These are phyloP conservation scores for Leccinum variicolor DNA, from an alignment of 768 basidiomycete species.

Conservation along the genomic window DNA sequence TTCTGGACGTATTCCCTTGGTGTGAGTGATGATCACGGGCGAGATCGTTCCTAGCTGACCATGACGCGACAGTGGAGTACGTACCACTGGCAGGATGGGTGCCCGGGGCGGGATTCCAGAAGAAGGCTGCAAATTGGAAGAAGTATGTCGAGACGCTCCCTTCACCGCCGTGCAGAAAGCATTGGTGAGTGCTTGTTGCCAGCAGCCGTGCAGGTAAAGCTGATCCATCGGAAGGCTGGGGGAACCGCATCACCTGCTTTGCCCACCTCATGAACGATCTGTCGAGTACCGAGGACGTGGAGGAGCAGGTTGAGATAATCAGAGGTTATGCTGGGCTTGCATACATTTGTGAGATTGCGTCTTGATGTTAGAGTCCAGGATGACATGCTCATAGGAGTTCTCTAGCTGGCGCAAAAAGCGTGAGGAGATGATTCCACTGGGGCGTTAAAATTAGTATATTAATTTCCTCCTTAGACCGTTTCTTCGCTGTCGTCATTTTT, in stretches of 20 bases:
- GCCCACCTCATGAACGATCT: slow-evolving; percentile 26
- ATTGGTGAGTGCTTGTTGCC: slow-evolving; percentile 32
- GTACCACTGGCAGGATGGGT: slow-evolving; percentile 44
- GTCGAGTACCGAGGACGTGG: slow-evolving; percentile 2
- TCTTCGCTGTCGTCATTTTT: slow-evolving; percentile 30
- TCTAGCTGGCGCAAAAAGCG: slow-evolving; percentile 41
- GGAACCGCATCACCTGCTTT: slow-evolving; percentile 32
- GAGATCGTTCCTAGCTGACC: not conserved
- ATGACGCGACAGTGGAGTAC: slow-evolving; percentile 40
- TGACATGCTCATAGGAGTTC: slow-evolving; percentile 4
- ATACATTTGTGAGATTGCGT: slow-evolving; percentile 38
- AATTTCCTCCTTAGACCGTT: slow-evolving; percentile 20
- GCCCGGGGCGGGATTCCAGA: slow-evolving; percentile 49
- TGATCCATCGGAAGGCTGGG: slow-evolving; percentile 11
- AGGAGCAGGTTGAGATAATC: slow-evolving; percentile 31
- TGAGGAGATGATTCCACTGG: not conserved
- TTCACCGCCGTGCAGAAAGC: slow-evolving; percentile 35
- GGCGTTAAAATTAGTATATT: not conserved
- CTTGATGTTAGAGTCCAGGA: not conserved
- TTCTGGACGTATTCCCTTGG: slow-evolving; percentile 47
- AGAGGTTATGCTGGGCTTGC: slow-evolving; percentile 45
- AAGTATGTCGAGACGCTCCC: slow-evolving; percentile 43
- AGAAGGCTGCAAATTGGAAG: slow-evolving; percentile 45
- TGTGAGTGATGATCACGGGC: slow-evolving; percentile 19
- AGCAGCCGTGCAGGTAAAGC: not conserved